Conservation (phyloP, 129 eudicot genomes). For the Calendula officinalis region DNA sequence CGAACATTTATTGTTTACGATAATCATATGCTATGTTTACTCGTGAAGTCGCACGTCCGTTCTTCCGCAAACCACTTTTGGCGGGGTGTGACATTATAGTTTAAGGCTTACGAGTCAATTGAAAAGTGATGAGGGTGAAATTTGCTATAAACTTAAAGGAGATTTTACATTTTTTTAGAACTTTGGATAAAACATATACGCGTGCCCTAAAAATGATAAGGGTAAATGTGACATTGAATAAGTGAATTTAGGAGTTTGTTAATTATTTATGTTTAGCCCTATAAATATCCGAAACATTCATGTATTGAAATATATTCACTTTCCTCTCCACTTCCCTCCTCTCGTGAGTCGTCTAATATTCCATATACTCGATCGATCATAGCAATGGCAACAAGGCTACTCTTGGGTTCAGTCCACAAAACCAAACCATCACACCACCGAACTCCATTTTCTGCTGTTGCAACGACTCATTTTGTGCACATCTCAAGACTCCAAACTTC, state of each 20-base stretch:
- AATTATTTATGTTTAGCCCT: background rate
- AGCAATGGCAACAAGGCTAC: conserved; percentile 32
- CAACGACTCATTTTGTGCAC: conserved; percentile 6
- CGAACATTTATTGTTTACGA: too few relatives aligned
- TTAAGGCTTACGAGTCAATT: too few relatives aligned
- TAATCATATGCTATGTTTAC: too few relatives aligned
- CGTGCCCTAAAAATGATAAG: conserved; percentile 4
- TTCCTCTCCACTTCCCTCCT: background rate
- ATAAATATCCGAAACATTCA: conserved; percentile 18
- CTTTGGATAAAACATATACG: too few relatives aligned
- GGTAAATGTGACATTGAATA: background rate
- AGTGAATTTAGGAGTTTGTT: background rate
- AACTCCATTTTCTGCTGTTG: conserved; percentile 33
- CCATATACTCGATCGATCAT: background rate
- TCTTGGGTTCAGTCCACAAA: conserved; percentile 19
- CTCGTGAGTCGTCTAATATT: background rate
- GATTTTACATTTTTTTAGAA: too few relatives aligned
- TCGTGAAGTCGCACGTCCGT: too few relatives aligned
- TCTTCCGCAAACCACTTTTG: too few relatives aligned
- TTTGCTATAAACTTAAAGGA: too few relatives aligned
- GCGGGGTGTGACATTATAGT: too few relatives aligned
- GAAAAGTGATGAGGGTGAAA: too few relatives aligned
- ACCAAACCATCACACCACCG: conserved; percentile 23
- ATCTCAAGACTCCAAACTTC: conserved; percentile 19
- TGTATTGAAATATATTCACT: conserved; percentile 15